Base-by-base conservation (phyloP, 768 basidiomycete species). In the Inosperma sp. region DNA sequence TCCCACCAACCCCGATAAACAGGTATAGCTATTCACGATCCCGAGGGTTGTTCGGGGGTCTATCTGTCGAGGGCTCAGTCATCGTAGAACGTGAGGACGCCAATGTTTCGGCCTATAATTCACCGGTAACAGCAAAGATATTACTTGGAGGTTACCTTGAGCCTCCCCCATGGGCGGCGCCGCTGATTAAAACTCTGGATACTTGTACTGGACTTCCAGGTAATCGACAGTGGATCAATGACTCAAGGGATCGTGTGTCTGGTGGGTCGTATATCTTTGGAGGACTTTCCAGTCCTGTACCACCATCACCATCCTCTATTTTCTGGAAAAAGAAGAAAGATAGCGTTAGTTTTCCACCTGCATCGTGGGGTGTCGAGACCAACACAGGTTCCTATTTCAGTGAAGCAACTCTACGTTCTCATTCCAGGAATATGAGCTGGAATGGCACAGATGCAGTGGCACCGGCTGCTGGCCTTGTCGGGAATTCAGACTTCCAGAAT, bases 71-170 rank as follows among this genome's bases (percentile, higher is more conserved):
- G 71, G 93, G 93, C 10, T 89, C 88, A 1, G 84, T 96, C 44
- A 93, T 98, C 52, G 78, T 96, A 13, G 95, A 96, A 67, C 81
- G 95, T 31, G 88, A 93, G 62, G 95, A 99, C 65, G 91, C 93
- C 7, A 97, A 96, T 62, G 72, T 80, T 1, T 75, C 84, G 42
- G 94, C 94, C 2, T 96, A 96, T 62, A 63, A 70, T 23, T 77
- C 80, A 2, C 77, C 84, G 48, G 88, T 93, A 14, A 83, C 85
- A 1, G 84, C 76, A 2, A 86, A 85, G 64, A 77, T 85, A 63
- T 80, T 99, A 21, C 82, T 99, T 13, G 84, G 82, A 31, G 95
- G 95, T 5, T 65, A 65, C 8, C 70, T 96, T 35, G 76, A 82
- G 10, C 76, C 82, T 5, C 95, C 93, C 0, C 68, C 76, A 2